Evolutionary conservation across 805 yeast genomes (phyloP).

Genomic region (Yamadazyma sp.): DNA sequence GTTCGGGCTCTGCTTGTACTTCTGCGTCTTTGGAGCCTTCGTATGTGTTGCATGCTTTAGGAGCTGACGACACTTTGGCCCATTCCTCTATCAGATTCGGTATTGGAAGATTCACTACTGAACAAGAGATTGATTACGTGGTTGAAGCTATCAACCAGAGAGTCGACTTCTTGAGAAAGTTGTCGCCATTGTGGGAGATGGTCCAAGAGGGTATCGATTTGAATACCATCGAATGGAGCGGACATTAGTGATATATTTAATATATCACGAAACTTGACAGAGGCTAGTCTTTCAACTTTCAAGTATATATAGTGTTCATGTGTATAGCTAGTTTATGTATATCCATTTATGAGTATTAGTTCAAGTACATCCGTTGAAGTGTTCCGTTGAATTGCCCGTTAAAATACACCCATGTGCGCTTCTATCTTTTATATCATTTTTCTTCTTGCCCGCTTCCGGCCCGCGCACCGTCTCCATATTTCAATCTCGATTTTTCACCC

Average conservation of each 20-base stretch:
- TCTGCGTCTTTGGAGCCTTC: constrained; percentile 98
- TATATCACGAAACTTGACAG: too few relatives aligned
- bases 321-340: too few relatives aligned
- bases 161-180: constrained; percentile 85
- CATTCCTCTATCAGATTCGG: constrained; percentile 98
- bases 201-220: constrained; percentile 97
- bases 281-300: too few relatives aligned
- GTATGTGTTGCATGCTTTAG: constrained; percentile 92
- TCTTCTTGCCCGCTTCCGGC: too few relatives aligned
- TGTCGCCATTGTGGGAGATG: constrained; percentile 98
- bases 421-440: too few relatives aligned
- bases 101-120: constrained; percentile 95
- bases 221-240: constrained; percentile 95
- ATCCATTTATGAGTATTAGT: too few relatives aligned
- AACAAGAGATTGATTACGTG: constrained; percentile 92
- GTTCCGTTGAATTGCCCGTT: too few relatives aligned
- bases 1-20: constrained; percentile 98
- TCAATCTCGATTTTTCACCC: constrained; percentile 2
- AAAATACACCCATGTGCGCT: too few relatives aligned
- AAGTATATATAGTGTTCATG: too few relatives aligned
- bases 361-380: too few relatives aligned
- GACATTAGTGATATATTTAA: constrained; percentile 54
- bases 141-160: constrained; percentile 83
- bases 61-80: constrained; percentile 97
- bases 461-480: constrained; percentile 5